Evolutionary conservation across 345 rosid species (phyloP).

Genomic region (Salix purpurea): DNA sequence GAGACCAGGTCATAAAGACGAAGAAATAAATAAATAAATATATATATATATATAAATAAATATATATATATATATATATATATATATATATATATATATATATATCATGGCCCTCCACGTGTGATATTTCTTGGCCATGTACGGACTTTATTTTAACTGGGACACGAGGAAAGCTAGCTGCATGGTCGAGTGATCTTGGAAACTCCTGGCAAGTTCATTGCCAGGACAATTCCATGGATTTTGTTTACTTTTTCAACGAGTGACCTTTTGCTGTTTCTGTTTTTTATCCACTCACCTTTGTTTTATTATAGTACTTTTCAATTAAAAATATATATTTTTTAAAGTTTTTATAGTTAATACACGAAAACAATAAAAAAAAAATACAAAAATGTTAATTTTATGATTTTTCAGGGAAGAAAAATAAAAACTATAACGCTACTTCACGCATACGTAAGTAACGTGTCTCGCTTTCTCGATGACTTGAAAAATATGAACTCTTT

Average conservation of each 20-base stretch:
- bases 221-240: not conserved
- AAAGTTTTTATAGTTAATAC: too few species aligned
- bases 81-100: too few species aligned
- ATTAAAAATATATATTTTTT: too few species aligned
- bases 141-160: not conserved
- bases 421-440: too few species aligned
- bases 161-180: not conserved
- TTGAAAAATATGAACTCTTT: not conserved
- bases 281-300: not conserved
- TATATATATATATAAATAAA: not conserved
- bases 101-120: not conserved
- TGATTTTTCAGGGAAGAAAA: too few species aligned
- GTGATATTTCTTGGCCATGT: not conserved
- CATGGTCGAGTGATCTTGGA: not conserved
- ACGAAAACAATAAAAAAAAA: too few species aligned
- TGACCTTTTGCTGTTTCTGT: not conserved
- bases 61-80: too few species aligned
- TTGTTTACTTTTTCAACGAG: not conserved
- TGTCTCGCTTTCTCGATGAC: not conserved
- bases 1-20: slow-evolving; percentile 1
- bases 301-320: too few species aligned
- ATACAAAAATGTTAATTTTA: too few species aligned
- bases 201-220: not conserved
- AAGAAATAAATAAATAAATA: too few species aligned
- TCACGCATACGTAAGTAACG: not conserved